These are phyloP conservation scores for Cadophora sp. DNA, from an alignment of 2,329 filamentous ascomycete species.

Conservation along the genomic window DNA sequence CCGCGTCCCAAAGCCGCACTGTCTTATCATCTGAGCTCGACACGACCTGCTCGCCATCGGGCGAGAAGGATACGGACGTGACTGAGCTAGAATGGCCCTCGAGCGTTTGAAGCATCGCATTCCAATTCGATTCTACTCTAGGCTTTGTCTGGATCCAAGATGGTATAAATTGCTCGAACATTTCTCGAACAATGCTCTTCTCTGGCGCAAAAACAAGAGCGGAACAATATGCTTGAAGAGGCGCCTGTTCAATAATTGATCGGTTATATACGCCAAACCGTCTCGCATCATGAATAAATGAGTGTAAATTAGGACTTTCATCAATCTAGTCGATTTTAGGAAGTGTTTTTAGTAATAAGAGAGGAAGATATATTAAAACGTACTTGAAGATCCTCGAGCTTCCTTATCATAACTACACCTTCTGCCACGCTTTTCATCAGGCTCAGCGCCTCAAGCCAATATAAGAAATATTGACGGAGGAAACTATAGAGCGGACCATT, in stretches of 20 bases:
- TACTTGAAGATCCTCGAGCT: no score
- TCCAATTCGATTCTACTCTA: constrained; percentile 22
- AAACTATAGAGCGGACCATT: no score
- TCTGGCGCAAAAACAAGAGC: constrained; percentile 43
- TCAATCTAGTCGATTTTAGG: no score
- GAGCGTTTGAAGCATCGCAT: constrained; percentile 21
- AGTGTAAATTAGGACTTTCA: not conserved
- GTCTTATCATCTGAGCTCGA: not conserved
- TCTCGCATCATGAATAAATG: constrained; percentile 32
- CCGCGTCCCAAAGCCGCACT: not conserved
- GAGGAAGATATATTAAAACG: no score
- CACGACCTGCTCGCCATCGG: not conserved
- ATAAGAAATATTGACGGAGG: no score
- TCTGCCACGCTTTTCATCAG: no score
- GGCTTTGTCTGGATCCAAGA: constrained; percentile 19
- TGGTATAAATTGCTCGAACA: not conserved
- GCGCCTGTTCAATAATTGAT: constrained; percentile 29
- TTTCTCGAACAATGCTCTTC: constrained; percentile 39
- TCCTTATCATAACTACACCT: no score
- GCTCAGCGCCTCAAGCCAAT: no score
- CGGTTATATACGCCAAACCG: constrained; percentile 28
- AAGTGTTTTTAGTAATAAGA: no score
- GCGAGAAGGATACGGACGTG: constrained; percentile 25
- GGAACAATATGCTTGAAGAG: constrained; percentile 31
- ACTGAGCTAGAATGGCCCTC: constrained; percentile 20